These are phyloP conservation scores for Neurospora sp. DNA, from an alignment of 495 filamentous ascomycete genomes.

Conservation along the genomic window DNA sequence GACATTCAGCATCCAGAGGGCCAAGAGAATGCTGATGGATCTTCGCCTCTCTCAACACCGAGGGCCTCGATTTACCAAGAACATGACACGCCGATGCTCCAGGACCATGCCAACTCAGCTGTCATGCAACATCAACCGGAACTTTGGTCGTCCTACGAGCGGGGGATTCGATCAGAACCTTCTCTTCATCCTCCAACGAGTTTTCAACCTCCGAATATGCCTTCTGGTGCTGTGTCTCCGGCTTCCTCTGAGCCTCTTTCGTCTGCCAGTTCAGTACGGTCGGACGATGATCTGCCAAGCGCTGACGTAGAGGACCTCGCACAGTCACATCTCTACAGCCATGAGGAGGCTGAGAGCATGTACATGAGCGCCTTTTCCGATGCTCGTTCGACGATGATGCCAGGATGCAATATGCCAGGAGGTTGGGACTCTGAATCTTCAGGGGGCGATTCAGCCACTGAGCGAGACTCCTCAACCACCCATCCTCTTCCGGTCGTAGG, in stretches of 20 bases:
- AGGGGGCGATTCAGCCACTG: background rate
- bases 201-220: constrained; percentile 4
- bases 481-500: background rate
- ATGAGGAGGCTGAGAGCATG: constrained; percentile 92
- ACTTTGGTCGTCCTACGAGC: constrained; percentile 20
- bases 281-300: background rate
- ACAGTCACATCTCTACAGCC: constrained; percentile 72
- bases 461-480: background rate
- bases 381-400: constrained; percentile 11
- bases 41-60: constrained; percentile 35
- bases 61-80: constrained; percentile 30
- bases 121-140: constrained; percentile 13
- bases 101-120: constrained; percentile 25
- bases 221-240: constrained; percentile 5
- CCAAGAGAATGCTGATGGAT: constrained; percentile 3
- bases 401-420: constrained; percentile 39
- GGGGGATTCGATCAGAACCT: constrained; percentile 29
- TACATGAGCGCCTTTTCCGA: constrained; percentile 63
- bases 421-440: constrained; percentile 41
- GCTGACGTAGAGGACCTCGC: constrained; percentile 39
- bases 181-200: constrained; percentile 15
- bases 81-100: constrained; percentile 1
- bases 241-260: constrained; percentile 13
- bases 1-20: constrained; percentile 14
- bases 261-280: constrained; percentile 14